Evolutionary conservation across 345 rosid species (phyloP).

Genomic region (Firmiana major): DNA sequence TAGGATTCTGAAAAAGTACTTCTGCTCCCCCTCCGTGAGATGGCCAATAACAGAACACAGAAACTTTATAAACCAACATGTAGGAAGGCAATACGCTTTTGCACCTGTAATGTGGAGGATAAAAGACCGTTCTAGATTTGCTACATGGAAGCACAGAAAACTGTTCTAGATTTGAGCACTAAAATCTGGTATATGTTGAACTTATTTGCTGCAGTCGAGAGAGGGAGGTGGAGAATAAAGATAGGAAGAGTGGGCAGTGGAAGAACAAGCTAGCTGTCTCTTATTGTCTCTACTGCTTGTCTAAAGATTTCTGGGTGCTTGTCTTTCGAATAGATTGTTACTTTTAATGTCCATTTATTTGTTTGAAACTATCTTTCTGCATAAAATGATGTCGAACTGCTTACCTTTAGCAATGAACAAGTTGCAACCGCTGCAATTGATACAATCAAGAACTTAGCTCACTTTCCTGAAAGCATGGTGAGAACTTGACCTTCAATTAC

Average conservation of each 20-base stretch:
- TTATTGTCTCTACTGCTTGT: background rate
- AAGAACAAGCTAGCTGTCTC: background rate
- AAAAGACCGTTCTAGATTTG: background rate
- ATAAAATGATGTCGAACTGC: slow-evolving; percentile 4
- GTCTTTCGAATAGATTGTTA: background rate
- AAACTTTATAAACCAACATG: background rate
- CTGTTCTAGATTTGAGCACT: background rate
- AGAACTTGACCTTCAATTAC: slow-evolving; percentile 20
- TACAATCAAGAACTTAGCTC: slow-evolving; percentile 62
- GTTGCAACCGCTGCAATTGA: slow-evolving; percentile 71
- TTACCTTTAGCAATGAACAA: slow-evolving; percentile 57
- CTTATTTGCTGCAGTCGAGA: background rate
- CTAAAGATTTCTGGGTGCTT: background rate
- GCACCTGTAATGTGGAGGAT: background rate
- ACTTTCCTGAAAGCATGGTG: slow-evolving; percentile 65
- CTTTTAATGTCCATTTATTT: background rate
- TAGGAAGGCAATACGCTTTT: background rate
- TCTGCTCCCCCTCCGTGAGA: background rate
- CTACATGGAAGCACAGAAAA: background rate
- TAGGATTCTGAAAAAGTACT: background rate
- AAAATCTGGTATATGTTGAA: background rate
- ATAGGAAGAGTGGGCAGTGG: background rate
- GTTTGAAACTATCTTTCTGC: background rate
- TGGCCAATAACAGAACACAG: background rate
- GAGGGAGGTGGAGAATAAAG: background rate